These are phyloP conservation scores for Pleurotus pulmonarius DNA, from an alignment of 768 basidiomycete genomes.

Conservation along the genomic window DNA sequence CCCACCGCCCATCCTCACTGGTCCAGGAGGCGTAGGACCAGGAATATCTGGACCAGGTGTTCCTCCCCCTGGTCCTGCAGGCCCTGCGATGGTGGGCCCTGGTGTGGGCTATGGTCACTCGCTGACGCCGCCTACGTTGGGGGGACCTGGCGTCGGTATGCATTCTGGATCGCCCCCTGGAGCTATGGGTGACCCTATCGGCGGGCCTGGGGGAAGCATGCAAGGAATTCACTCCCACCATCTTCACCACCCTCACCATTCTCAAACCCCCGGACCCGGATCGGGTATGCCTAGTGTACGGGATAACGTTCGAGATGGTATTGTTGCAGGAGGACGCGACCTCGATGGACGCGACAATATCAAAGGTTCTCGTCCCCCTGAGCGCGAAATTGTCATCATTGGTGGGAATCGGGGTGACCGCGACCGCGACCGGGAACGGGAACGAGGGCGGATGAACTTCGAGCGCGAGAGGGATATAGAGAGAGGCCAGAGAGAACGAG, in stretches of 20 bases:
- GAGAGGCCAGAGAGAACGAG: slow-evolving; percentile 5
- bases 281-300: not conserved
- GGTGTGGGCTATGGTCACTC: slow-evolving; percentile 5
- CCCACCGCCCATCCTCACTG: not conserved
- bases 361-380: not conserved
- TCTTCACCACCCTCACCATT: not conserved
- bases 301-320: not conserved
- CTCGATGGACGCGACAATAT: not conserved
- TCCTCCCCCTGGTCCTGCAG: not conserved
- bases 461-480: slow-evolving; percentile 14
- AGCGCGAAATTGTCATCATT: slow-evolving; percentile 6
- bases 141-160: not conserved
- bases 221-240: not conserved
- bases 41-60: slow-evolving; percentile 1
- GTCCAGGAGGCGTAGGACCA: slow-evolving; percentile 3
- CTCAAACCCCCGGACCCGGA: not conserved
- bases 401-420: slow-evolving; percentile 8
- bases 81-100: slow-evolving; percentile 1
- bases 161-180: not conserved
- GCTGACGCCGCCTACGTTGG: not conserved
- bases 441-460: not conserved
- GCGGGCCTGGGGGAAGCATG: not conserved
- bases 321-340: not conserved
- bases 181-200: not conserved
- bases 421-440: slow-evolving; percentile 4